A percentile compares a stretch with the other conserved stretches of the same genome.
Evolutionary conservation across 2,329 filamentous ascomycete genomes (phyloP).

Genomic region (Remersonia thermophila): DNA sequence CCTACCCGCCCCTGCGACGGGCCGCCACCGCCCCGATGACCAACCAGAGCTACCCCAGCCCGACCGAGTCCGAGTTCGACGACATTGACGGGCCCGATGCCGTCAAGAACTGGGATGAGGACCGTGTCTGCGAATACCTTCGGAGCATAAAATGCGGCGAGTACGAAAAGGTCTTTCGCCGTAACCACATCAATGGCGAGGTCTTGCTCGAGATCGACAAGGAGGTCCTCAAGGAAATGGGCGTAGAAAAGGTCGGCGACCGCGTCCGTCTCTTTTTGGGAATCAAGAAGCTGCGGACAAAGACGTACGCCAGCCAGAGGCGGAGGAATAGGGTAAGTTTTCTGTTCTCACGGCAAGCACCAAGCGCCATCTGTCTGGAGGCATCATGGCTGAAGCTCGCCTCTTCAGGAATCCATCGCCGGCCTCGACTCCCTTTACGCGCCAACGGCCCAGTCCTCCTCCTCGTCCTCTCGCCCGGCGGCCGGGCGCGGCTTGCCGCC

Average conservation of each 20-base stretch:
- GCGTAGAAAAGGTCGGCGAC: conserved; percentile 95
- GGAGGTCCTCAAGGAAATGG: conserved; percentile 91
- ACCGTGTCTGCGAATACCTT: conserved; percentile 82
- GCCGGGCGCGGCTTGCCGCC: conserved; percentile 33
- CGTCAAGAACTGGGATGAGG: conserved; percentile 81
- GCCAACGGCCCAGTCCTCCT: conserved; percentile 37
- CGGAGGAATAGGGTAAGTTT: conserved; percentile 69
- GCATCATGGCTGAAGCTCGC: no score
- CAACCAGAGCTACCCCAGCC: conserved; percentile 57
- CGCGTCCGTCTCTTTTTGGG: conserved; percentile 80
- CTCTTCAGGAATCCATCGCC: conserved; percentile 26
- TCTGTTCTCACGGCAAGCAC: no score
- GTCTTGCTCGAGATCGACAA: conserved; percentile 96
- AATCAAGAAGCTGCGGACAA: conserved; percentile 72
- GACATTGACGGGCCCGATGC: conserved; percentile 66
- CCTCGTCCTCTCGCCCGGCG: conserved; percentile 52
- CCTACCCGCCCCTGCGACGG: conserved; percentile 40
- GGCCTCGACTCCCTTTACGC: conserved; percentile 56
- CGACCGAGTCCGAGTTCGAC: conserved; percentile 87
- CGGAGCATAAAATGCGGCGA: conserved; percentile 84
- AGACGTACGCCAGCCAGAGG: conserved; percentile 62
- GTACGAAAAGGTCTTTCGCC: conserved; percentile 80
- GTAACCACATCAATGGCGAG: conserved; percentile 95
- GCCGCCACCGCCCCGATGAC: conserved; percentile 35
- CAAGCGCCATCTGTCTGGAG: no score